Evolutionary conservation across 2,329 filamentous ascomycete genomes (phyloP), one percentile per base, ranked within the genome.

Genomic region (Penicillium sp.): DNA sequence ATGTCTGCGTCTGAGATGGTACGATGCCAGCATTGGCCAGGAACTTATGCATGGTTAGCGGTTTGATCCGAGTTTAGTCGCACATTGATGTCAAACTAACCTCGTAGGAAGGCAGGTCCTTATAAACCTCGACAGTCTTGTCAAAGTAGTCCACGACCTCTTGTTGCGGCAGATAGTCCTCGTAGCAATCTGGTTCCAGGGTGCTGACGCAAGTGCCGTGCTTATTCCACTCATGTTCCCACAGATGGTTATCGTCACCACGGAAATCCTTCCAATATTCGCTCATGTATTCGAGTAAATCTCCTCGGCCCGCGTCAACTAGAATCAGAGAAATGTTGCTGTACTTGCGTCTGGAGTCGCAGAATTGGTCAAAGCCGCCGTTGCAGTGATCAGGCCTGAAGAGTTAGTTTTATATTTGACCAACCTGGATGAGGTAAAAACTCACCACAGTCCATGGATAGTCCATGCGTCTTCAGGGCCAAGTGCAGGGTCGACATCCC

Each of bases 161-260:
- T 53, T 84, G 75, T 10, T 77, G 78, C 0, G 77, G 67, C 48
- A 74, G 67, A 64, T 86, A 84, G n/a, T 68, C 61, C 4, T 70
- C 68, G 69, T 87, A 89, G 72, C 85, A 89, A 17, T 69, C 66
- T 0, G 84, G 78, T 41, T 82, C 74, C 9, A 88, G 74, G 0
- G 85, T 88, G 58, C 75, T 81, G 56, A 88, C 79, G 69, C 85
- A 88, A n/a, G 80, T 83, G 17, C 85, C 86, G 64, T 89, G 85
- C 65, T 87, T 88, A 56, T 74, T 72, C 80, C 82, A 88, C 67
- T 88, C 85, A 65, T 88, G 84, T 63, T 84, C 73, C 85, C 85
- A 88, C 57, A 88, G 80, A 10, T 69, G 69, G 58, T 83, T 77
- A 56, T 84, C 79, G 37, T 81, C 69, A 49, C 83, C 83, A 43